Percentiles rank a stretch among this genome's conserved stretches.
These are phyloP conservation scores for Globisporangium echinulatum DNA, from an alignment of 352 stramenopile species.

Conservation along the genomic window DNA sequence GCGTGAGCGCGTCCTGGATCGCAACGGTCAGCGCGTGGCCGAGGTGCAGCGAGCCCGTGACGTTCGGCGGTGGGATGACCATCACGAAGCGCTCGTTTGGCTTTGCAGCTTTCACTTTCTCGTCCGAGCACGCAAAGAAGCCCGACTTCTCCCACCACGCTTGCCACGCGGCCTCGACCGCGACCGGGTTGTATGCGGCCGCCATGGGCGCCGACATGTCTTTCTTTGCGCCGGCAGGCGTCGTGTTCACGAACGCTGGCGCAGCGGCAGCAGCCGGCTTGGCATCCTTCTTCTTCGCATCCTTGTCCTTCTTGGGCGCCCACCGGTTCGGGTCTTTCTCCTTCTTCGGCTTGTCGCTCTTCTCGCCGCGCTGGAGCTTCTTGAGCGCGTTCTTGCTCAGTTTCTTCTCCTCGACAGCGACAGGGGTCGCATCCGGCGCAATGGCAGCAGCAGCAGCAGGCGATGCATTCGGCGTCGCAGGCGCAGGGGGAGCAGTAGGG, in stretches of 20 bases:
- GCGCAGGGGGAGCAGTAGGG: background rate
- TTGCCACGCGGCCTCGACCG: conserved; percentile 98
- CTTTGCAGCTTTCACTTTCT: conserved; percentile 67
- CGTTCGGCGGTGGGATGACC: conserved; percentile 89
- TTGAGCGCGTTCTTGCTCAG: conserved; percentile 96
- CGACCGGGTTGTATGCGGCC: conserved; percentile 92
- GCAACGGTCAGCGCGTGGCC: conserved; percentile 98
- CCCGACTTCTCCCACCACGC: conserved; percentile 96
- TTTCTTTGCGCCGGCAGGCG: conserved; percentile 94
- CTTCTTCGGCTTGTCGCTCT: conserved; percentile 89
- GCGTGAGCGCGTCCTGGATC: conserved; percentile 95
- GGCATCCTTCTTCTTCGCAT: conserved; percentile 73
- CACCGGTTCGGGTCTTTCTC: conserved; percentile 93
- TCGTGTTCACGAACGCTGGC: conserved; percentile 88
- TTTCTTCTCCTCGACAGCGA: conserved; percentile 43
- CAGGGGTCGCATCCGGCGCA: background rate
- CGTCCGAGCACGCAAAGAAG: conserved; percentile 94
- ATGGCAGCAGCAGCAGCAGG: conserved; percentile 7
- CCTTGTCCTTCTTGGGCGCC: conserved; percentile 84
- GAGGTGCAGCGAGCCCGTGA: conserved; percentile 93
- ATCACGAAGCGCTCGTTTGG: conserved; percentile 95
- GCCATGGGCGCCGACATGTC: conserved; percentile 88
- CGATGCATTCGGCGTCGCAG: conserved; percentile 4
- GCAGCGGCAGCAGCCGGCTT: conserved; percentile 22
- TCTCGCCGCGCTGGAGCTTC: conserved; percentile 87